Evolutionary conservation across 2,329 filamentous ascomycete genomes (phyloP).

Genomic region (Neofusicoccum laricinum): DNA sequence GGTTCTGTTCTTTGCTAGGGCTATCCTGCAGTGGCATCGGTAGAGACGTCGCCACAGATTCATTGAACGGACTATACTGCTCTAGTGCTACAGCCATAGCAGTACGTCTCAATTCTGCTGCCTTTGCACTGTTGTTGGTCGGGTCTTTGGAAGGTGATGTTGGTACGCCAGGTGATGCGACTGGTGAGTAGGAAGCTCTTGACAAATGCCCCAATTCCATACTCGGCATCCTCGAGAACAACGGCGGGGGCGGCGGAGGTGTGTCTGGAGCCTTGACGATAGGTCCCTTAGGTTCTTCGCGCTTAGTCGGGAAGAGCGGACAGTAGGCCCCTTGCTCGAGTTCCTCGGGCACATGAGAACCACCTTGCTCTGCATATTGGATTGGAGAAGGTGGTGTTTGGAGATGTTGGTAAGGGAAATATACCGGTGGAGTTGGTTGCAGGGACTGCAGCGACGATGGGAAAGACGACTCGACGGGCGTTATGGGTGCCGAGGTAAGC

Average conservation of each 20-base stretch:
- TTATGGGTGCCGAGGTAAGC: background rate
- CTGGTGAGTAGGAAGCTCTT: background rate
- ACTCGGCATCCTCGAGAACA: slow-evolving; percentile 2
- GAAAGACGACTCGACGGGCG: background rate
- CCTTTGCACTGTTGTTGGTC: background rate
- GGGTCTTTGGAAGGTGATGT: background rate
- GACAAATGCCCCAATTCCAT: background rate
- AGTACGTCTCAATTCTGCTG: background rate
- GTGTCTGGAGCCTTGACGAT: background rate
- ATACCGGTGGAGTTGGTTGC: background rate
- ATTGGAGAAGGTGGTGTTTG: background rate
- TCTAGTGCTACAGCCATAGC: background rate
- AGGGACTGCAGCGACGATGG: background rate
- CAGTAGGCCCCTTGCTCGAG: background rate
- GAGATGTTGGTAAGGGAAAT: slow-evolving; percentile 5
- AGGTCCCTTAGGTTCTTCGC: background rate
- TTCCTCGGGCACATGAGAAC: background rate
- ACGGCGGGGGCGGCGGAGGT: background rate
- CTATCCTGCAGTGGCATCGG: too few relatives aligned
- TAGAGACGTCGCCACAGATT: too few relatives aligned
- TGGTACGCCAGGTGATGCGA: background rate
- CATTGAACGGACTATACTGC: too few relatives aligned
- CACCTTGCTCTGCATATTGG: background rate
- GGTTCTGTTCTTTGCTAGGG: too few relatives aligned
- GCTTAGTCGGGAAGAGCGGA: background rate